A percentile compares a stretch with the other conserved stretches of the same genome.
Conservation (phyloP, 768 basidiomycete genomes). For the Ramaria sp. region DNA sequence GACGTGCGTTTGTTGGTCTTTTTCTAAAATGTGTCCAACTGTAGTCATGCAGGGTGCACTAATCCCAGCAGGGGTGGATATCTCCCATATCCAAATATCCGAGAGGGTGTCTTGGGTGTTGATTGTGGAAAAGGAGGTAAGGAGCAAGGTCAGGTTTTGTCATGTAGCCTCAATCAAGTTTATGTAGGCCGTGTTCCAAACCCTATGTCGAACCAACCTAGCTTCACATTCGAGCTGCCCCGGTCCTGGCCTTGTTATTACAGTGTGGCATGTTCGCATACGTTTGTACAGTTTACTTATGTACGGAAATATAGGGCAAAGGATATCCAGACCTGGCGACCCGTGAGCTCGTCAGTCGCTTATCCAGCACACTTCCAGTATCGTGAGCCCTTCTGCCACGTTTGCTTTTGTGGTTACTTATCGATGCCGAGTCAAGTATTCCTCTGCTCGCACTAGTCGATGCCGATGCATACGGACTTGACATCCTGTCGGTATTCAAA, state of each 20-base stretch:
- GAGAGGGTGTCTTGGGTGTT: constrained; percentile 63
- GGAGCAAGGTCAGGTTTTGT: constrained; percentile 9
- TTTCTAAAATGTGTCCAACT: constrained; percentile 2
- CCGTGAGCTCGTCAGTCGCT: constrained; percentile 64
- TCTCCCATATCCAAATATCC: constrained; percentile 48
- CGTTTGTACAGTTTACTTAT: not conserved
- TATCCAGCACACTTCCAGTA: constrained; percentile 54
- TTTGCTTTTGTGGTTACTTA: not conserved
- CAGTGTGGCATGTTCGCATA: constrained; percentile 32
- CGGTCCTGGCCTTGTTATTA: constrained; percentile 66
- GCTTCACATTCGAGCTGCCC: constrained; percentile 36
- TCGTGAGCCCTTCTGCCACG: constrained; percentile 29
- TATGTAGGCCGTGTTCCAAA: constrained; percentile 85
- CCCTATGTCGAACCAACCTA: constrained; percentile 52
- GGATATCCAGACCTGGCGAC: constrained; percentile 95
- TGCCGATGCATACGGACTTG: constrained; percentile 84
- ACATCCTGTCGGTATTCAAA: constrained; percentile 83
- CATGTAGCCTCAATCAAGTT: not conserved
- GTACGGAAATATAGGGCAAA: constrained; percentile 55
- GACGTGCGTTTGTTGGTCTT: constrained; percentile 33
- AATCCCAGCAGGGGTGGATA: constrained; percentile 68
- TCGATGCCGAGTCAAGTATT: constrained; percentile 33
- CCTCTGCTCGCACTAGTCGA: constrained; percentile 79
- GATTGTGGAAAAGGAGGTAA: constrained; percentile 91
- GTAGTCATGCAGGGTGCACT: constrained; percentile 44